Evolutionary conservation across 352 stramenopile genomes (phyloP).

Genomic region (Phytophthora syringae): DNA sequence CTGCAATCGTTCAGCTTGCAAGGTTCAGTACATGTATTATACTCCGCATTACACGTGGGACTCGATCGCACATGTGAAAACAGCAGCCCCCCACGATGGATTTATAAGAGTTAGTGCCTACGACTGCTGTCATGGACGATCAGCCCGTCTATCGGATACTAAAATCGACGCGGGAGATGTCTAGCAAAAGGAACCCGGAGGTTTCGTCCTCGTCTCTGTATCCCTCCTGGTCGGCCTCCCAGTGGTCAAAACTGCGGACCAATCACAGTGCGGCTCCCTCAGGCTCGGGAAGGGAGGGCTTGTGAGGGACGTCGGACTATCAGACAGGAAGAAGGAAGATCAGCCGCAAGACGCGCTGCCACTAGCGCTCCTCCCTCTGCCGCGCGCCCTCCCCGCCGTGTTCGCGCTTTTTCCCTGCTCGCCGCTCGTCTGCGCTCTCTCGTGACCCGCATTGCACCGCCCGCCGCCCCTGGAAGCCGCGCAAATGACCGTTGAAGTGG

Average conservation of each 20-base stretch:
- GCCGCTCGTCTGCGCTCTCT: conserved; percentile 1
- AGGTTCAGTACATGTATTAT: too few species aligned
- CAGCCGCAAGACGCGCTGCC: neutral
- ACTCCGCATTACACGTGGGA: neutral
- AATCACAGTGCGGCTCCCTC: conserved; percentile 1
- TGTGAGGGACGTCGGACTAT: conserved; percentile 30
- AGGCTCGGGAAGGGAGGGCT: conserved; percentile 12
- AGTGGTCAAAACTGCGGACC: neutral
- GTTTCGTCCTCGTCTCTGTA: neutral
- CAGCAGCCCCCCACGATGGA: conserved; percentile 1
- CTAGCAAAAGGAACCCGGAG: neutral
- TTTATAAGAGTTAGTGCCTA: too few species aligned
- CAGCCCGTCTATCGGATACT: too few species aligned
- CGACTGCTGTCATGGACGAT: too few species aligned
- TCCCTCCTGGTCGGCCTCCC: neutral
- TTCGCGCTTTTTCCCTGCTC: neutral
- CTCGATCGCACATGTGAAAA: neutral
- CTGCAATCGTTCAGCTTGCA: too few species aligned
- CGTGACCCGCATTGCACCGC: neutral
- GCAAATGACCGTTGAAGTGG: conserved; percentile 58
- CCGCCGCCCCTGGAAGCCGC: neutral
- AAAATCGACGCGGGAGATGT: too few species aligned
- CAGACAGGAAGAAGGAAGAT: conserved; percentile 30
- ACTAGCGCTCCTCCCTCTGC: conserved; percentile 11
- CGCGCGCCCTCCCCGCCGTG: conserved; percentile 2